Base-by-base conservation (phyloP, 371 early-diverging fungal species). In the Rhizopus delemar region DNA sequence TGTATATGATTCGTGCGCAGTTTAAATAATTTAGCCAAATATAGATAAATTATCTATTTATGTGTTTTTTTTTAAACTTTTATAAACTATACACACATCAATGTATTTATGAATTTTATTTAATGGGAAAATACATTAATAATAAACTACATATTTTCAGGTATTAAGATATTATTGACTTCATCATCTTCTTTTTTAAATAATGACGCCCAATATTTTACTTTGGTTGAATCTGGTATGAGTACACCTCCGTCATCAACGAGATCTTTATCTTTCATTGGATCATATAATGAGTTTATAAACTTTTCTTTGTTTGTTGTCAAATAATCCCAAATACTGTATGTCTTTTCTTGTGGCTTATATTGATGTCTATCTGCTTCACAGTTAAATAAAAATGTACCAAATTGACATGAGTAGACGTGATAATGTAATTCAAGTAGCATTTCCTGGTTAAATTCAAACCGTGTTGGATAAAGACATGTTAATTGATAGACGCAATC, bases 401-500 rank as follows among this genome's bases (percentile, higher is more conserved):
- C 97, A 78, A 91, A 97, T 68, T 93, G 93, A 67, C 96, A 94
- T 36, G 92, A 84, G 63, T 93, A 93, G 32, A 89, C 78, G 68
- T 93, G 91, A 66, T 87, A 86, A 69, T 93, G 90, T 39, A 98
- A 77, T 7, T 88, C 81, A 8, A 90, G 77, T 60, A 98, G 69
- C 49, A 96, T 78, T 11, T 77, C 65, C 67, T 94, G 93, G 66
- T 90, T 90, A 62, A 93, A 98, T 80, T 96, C 95, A 74, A 98
- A 98, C 46, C 90, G 86, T 1, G 89, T 85, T 1, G 97, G 96
- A 57, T 85, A 85, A 71, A 92, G 90, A n/a, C 76, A 75, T 80
- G 90, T 83, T n/a, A 96, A 71, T 69, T 97, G 97, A 66, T 88
- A 94, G 15, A 94, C 84, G 69, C 96, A 95, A 68, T 97, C 97